Evolutionary conservation across 495 filamentous ascomycete genomes (phyloP), one percentile per base, ranked within the genome.

Genomic region (Lophiostoma macrostomum): DNA sequence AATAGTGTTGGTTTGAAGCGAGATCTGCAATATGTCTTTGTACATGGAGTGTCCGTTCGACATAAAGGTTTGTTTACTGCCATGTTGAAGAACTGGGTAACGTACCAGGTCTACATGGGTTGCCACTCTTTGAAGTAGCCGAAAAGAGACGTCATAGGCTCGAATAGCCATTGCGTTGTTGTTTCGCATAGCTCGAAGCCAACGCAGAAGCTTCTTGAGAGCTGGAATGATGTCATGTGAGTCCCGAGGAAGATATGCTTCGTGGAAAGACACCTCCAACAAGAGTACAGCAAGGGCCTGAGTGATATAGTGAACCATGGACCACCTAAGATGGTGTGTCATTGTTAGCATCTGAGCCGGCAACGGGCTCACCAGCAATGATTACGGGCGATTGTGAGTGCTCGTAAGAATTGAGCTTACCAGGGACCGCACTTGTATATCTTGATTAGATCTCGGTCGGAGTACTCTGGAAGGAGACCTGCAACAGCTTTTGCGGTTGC

Each of bases 261-360:
- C 16, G 13, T 53, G 36, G 31, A 36, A 62, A 8, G 53, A 37
- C 2, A 62, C n/a, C 45, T 85, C 83, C 8, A 83, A 64, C 29
- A 85, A 71, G 3, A 86, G 69, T 1, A 85, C 72, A 0, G 74
- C 75, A 0, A 76, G 71, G 13, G 82, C 77, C 65, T 83, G 80
- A 70, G 81, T 83, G 13, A 85, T 63, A 36, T 80, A 80, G 63
- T 85, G 83, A 0, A 85, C 63, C 5, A 77, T 71, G 46, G 73
- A 78, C 83, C 83, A n/a, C n/a, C n/a, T n/a, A n/a, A n/a, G n/a
- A n/a, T n/a, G n/a, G n/a, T n/a, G n/a, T n/a, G n/a, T n/a, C n/a
- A n/a, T n/a, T n/a, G n/a, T n/a, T n/a, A n/a, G n/a, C n/a, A n/a
- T n/a, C n/a, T n/a, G n/a, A n/a, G n/a, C n/a, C n/a, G n/a, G n/a